Evolutionary conservation across 2,329 filamentous ascomycete species (phyloP).

Genomic region (Leptoxyphium fumago): DNA sequence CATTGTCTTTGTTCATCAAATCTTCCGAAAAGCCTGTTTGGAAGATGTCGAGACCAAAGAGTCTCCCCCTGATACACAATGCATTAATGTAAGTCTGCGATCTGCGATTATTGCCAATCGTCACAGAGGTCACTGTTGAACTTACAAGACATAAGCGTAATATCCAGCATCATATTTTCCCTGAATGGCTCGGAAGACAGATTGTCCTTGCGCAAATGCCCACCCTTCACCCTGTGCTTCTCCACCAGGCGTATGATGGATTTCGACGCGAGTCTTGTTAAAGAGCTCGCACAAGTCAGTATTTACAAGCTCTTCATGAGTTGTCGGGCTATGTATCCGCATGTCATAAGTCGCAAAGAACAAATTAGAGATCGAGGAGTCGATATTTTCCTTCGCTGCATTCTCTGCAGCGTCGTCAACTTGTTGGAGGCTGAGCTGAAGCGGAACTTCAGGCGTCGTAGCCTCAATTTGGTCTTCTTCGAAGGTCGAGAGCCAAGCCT

Average conservation of each 20-base stretch:
- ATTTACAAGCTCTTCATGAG: conserved; percentile 1
- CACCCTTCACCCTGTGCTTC: conserved; percentile 3
- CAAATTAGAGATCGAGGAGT: background rate
- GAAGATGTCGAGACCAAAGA: conserved; percentile 1
- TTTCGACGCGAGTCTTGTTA: conserved; percentile 1
- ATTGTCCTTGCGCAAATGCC: conserved; percentile 1
- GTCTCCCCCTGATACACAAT: background rate
- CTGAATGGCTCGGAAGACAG: conserved; percentile 1
- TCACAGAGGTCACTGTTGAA: background rate
- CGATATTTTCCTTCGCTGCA: background rate
- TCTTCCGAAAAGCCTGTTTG: conserved; percentile 2
- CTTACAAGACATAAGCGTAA: conserved; percentile 1
- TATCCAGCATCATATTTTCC: conserved; percentile 2
- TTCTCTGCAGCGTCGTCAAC: background rate
- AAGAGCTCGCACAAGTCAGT: conserved; percentile 1
- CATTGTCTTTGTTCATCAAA: conserved; percentile 1
- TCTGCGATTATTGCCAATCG: background rate
- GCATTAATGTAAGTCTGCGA: background rate
- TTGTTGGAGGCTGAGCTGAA: conserved; percentile 2
- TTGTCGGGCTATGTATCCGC: conserved; percentile 1
- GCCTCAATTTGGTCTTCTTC: background rate
- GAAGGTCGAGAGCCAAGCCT: background rate
- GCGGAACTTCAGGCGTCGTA: background rate
- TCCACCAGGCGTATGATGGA: background rate
- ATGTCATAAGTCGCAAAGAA: conserved; percentile 4